Evolutionary conservation across 768 basidiomycete genomes (phyloP).

Genomic region (Xanthoconium stramineum): DNA sequence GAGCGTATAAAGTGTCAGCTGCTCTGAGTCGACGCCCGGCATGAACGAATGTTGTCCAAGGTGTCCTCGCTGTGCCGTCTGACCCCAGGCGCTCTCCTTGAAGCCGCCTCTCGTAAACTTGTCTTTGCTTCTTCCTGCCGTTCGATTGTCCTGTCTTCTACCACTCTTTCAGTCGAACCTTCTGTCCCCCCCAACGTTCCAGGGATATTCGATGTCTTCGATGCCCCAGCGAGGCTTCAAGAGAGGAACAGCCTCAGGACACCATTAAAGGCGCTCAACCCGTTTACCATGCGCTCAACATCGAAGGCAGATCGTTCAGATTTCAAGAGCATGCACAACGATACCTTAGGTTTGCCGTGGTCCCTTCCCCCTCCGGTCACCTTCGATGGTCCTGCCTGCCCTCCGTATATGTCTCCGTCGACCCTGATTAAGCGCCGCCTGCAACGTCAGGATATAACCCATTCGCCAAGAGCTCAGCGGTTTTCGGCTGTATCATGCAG

Average conservation of each 20-base stretch:
- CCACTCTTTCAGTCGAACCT: neutral
- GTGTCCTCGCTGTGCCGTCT: constrained; percentile 20
- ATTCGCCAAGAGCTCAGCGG: constrained; percentile 1
- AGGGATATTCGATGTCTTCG: constrained; percentile 51
- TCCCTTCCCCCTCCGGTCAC: constrained; percentile 44
- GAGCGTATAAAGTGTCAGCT: constrained; percentile 18
- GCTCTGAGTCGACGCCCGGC: neutral
- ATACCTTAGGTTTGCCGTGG: constrained; percentile 17
- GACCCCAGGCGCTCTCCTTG: constrained; percentile 4
- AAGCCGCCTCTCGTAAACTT: constrained; percentile 7
- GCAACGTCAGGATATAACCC: constrained; percentile 6
- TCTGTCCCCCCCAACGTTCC: constrained; percentile 18
- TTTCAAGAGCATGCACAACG: constrained; percentile 2
- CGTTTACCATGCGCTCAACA: constrained; percentile 2
- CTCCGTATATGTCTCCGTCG: constrained; percentile 21
- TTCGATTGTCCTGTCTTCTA: constrained; percentile 12
- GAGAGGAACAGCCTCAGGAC: constrained; percentile 32
- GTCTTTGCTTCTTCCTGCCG: constrained; percentile 11
- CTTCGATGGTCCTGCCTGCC: constrained; percentile 49
- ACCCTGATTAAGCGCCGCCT: constrained; percentile 11
- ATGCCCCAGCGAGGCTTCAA: constrained; percentile 41
- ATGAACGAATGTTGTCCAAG: neutral
- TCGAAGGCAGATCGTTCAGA: constrained; percentile 7
- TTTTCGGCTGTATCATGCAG: constrained; percentile 1
- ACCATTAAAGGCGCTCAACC: constrained; percentile 7